Percentiles rank a stretch among this genome's conserved stretches.
These are phyloP conservation scores for Nyssa sinensis DNA, from an alignment of 148 eudicot species.

Conservation along the genomic window DNA sequence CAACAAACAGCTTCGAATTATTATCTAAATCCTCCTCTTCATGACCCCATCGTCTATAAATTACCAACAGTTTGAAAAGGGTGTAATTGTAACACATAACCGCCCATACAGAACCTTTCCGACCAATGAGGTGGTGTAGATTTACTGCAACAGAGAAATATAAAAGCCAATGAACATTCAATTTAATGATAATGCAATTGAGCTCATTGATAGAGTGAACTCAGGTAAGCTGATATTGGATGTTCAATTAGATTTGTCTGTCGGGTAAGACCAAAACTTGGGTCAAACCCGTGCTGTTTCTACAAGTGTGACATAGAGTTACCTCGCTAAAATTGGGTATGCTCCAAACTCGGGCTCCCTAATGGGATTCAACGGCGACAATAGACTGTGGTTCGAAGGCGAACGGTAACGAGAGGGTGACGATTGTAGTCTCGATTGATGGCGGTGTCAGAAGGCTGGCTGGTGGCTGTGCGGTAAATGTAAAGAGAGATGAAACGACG, in stretches of 20 bases:
- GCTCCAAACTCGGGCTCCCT: neutral
- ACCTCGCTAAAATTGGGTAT: neutral
- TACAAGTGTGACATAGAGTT: neutral
- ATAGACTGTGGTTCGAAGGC: no score
- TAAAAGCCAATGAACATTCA: neutral
- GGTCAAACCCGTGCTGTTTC: neutral
- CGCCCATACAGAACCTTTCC: neutral
- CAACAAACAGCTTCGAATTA: conserved; percentile 9
- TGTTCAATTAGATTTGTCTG: neutral
- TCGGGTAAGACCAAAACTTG: neutral
- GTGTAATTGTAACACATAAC: conserved; percentile 1
- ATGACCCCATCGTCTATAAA: conserved; percentile 8
- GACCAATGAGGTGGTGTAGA: neutral
- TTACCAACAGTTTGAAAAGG: neutral
- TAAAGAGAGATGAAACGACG: no score
- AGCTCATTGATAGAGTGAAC: neutral
- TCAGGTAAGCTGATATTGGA: neutral
- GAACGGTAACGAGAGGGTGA: no score
- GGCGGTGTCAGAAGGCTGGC: neutral
- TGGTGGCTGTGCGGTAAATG: neutral
- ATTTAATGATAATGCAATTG: neutral
- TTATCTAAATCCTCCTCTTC: conserved; percentile 22
- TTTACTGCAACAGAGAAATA: conserved; percentile 1
- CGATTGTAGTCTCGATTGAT: neutral
- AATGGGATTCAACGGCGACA: neutral